Conservation (phyloP, 768 basidiomycete genomes). For the Serendipita sp. region DNA sequence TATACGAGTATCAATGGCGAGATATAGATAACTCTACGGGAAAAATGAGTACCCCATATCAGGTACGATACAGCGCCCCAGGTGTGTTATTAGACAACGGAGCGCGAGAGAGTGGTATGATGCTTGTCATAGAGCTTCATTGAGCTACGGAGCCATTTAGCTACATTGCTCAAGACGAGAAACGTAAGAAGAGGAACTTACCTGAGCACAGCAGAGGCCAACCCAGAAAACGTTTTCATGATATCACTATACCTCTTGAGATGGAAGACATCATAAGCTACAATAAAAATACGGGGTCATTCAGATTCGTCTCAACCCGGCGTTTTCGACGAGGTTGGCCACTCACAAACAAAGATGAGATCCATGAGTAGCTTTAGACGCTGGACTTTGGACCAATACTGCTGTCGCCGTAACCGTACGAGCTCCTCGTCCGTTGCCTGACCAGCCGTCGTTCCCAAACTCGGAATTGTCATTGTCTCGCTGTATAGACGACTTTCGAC, state of each 20-base stretch:
- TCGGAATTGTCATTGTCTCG: conserved; percentile 39
- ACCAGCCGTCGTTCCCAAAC: conserved; percentile 10
- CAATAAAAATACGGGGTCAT: background rate
- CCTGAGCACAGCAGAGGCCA: conserved; percentile 61
- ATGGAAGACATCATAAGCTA: conserved; percentile 69
- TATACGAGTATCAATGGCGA: background rate
- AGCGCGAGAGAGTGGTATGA: conserved; percentile 29
- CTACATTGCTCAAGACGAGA: background rate
- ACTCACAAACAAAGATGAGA: conserved; percentile 70
- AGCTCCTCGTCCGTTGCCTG: conserved; percentile 54
- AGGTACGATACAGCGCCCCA: too few species aligned
- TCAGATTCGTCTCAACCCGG: background rate
- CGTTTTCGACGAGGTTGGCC: background rate
- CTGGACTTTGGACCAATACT: conserved; percentile 59
- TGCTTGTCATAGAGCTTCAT: conserved; percentile 54
- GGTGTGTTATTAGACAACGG: background rate
- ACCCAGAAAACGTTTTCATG: conserved; percentile 48
- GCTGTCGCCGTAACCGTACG: conserved; percentile 46
- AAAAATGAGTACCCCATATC: background rate
- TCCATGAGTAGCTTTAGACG: conserved; percentile 67
- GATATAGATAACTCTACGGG: background rate
- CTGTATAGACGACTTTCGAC: conserved; percentile 58
- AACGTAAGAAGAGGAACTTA: conserved; percentile 19
- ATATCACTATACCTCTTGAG: conserved; percentile 43
- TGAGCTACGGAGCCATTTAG: conserved; percentile 27